Evolutionary conservation across 2,329 filamentous ascomycete genomes (phyloP), one percentile per base, ranked within the genome.

Genomic region (Acrocalymma vagum): DNA sequence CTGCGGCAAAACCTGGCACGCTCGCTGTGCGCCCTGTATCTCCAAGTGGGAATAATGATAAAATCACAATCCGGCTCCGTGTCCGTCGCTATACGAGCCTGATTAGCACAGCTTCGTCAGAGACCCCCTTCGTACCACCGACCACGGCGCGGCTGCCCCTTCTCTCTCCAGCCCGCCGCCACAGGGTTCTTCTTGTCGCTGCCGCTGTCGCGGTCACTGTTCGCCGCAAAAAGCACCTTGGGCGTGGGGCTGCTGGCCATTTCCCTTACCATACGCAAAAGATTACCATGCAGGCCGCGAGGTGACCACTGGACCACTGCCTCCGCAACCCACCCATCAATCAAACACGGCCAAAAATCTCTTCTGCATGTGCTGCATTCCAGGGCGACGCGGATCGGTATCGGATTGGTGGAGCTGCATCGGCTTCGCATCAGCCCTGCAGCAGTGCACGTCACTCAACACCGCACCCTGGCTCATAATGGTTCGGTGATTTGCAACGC

Each of bases 361-460:
- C 39, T 51, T 42, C 48, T 31, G n/a, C n/a, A n/a, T n/a, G n/a
- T n/a, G n/a, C n/a, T n/a, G n/a, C n/a, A n/a, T n/a, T 40, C 28
- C 43, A 35, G 41, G 39, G 17, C 45, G 32, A 34, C 24, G 38
- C 22, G 37, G 40, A 40, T 42, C 40, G 31, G 18, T 29, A 28
- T 36, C 30, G 32, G 39, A 53, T 45, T 49, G 50, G 52, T 48
- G 45, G 49, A 43, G 36, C 34, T 34, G 24, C 31, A 42, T 53
- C 43, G 29, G 26, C 32, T 42, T 38, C 48, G 49, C 55, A 43
- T 48, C 48, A 48, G 48, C 48, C 51, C 47, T 53, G 45, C 53
- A 51, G 37, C 34, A 14, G 37, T 38, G 39, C 35, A 52, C 51
- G 48, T 55, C 43, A 53, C 48, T 45, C 27, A 10, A 21, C 40